phyloP scores from a whole-genome alignment of 176 grass and related monocot species.

The Musa beccarii region DNA sequence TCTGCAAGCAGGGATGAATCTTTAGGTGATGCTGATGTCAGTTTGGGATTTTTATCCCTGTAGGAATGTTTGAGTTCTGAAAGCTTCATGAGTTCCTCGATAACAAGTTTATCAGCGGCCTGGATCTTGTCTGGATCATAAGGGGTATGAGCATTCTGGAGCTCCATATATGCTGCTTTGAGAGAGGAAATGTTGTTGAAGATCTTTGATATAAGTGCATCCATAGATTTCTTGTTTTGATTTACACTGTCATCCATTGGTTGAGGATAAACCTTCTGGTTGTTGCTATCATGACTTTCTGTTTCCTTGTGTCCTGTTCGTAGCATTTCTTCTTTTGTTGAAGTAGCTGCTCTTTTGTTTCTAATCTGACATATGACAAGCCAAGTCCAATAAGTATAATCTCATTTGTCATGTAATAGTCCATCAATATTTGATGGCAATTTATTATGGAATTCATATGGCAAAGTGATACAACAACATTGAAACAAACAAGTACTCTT shows the following conservation, averaged over 20 bases:
- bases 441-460: background rate
- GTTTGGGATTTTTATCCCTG: constrained; percentile 87
- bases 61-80: constrained; percentile 95
- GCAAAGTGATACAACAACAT: background rate
- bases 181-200: constrained; percentile 94
- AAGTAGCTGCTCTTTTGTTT: background rate
- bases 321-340: constrained; percentile 27
- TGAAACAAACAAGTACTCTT: too few relatives aligned
- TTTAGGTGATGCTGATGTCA: constrained; percentile 63
- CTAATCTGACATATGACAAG: background rate
- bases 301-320: constrained; percentile 24
- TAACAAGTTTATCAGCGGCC: constrained; percentile 77
- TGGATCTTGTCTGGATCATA: constrained; percentile 92
- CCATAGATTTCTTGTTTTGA: constrained; percentile 62
- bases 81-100: constrained; percentile 80
- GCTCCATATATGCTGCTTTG: constrained; percentile 80
- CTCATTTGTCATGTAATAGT: background rate
- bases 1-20: constrained; percentile 76
- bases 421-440: background rate
- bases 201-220: constrained; percentile 53
- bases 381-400: background rate
- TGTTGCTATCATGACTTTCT: constrained; percentile 76
- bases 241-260: constrained; percentile 74
- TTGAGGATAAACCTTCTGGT: constrained; percentile 91
- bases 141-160: constrained; percentile 94